A percentile compares a stretch with the other conserved stretches of the same genome.
phyloP scores from a whole-genome alignment of 192 early-diverging fungal genomes.

The Coemansia sp. region DNA sequence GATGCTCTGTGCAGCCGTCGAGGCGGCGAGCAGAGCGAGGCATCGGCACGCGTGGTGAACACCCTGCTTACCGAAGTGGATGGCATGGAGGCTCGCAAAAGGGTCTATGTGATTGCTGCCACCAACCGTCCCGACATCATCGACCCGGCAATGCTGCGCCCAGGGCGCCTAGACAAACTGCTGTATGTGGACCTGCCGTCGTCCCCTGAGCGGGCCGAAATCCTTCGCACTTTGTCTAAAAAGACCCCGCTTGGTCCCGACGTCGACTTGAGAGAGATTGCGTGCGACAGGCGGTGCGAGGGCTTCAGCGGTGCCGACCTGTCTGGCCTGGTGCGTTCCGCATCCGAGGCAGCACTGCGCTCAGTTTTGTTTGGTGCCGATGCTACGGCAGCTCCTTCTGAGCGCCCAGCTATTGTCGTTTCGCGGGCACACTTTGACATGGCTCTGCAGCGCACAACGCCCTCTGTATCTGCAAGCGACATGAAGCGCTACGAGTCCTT shows the following conservation, averaged over 20 bases:
- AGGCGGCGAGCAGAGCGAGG: conserved; percentile 82
- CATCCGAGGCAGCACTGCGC: conserved; percentile 80
- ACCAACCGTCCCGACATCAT: conserved; percentile 98
- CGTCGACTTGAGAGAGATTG: conserved; percentile 56
- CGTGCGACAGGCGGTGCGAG: conserved; percentile 63
- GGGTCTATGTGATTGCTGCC: conserved; percentile 95
- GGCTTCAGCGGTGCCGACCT: conserved; percentile 78
- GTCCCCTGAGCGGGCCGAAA: conserved; percentile 74
- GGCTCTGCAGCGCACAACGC: conserved; percentile 78
- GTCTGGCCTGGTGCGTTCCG: conserved; percentile 71
- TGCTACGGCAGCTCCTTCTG: conserved; percentile 9
- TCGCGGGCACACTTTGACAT: conserved; percentile 64
- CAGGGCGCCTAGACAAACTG: conserved; percentile 93
- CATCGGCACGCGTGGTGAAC: conserved; percentile 93
- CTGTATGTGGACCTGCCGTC: conserved; percentile 95
- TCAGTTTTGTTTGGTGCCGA: conserved; percentile 18
- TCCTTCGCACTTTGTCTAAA: conserved; percentile 69
- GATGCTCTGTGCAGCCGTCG: conserved; percentile 91
- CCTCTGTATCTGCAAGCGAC: conserved; percentile 70
- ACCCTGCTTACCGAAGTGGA: conserved; percentile 96
- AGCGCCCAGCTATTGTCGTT: conserved; percentile 11
- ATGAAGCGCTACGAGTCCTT: conserved; percentile 50
- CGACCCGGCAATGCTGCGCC: conserved; percentile 96
- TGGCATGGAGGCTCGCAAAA: conserved; percentile 83
- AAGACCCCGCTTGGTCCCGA: conserved; percentile 75